phyloP scores from a whole-genome alignment of 495 filamentous ascomycete genomes.

The Parathielavia appendiculata region DNA sequence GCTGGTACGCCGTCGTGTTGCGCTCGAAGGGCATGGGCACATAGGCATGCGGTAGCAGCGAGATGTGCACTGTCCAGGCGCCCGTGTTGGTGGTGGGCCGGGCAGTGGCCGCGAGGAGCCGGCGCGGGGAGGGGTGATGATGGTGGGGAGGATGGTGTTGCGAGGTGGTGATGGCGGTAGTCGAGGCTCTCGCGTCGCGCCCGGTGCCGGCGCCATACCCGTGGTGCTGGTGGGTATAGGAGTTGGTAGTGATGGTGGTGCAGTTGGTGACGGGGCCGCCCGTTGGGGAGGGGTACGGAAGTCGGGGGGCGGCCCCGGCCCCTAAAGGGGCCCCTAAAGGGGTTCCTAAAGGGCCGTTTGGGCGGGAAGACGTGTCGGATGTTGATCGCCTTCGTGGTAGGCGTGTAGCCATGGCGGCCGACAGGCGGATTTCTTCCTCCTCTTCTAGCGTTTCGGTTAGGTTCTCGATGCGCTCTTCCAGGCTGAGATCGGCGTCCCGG shows the following conservation, averaged over 20 bases:
- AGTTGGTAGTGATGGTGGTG: background rate
- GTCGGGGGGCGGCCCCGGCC: conserved; percentile 24
- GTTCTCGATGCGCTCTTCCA: conserved; percentile 50
- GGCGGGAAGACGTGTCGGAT: conserved; percentile 29
- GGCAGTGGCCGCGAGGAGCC: conserved; percentile 14
- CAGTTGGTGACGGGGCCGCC: conserved; percentile 15
- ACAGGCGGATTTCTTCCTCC: conserved; percentile 21
- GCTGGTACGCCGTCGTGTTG: conserved; percentile 53
- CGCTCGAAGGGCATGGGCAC: conserved; percentile 56
- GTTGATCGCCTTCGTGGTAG: conserved; percentile 31
- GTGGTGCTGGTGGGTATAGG: background rate
- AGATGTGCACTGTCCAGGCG: conserved; percentile 54
- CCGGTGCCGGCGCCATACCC: conserved; percentile 20
- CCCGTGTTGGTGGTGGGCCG: conserved; percentile 18
- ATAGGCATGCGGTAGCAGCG: conserved; percentile 46
- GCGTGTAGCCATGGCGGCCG: conserved; percentile 11
- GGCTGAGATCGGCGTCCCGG: conserved; percentile 45
- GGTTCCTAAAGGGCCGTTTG: conserved; percentile 22
- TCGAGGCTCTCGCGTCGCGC: conserved; percentile 17
- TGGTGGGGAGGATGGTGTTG: conserved; percentile 11
- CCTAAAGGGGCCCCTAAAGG: conserved; percentile 39
- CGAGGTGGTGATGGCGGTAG: conserved; percentile 10
- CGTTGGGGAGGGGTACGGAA: conserved; percentile 20
- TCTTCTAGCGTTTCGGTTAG: conserved; percentile 39
- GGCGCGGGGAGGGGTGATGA: background rate